phyloP scores from a whole-genome alignment of 192 early-diverging fungal genomes.

The Geranomyces variabilis region DNA sequence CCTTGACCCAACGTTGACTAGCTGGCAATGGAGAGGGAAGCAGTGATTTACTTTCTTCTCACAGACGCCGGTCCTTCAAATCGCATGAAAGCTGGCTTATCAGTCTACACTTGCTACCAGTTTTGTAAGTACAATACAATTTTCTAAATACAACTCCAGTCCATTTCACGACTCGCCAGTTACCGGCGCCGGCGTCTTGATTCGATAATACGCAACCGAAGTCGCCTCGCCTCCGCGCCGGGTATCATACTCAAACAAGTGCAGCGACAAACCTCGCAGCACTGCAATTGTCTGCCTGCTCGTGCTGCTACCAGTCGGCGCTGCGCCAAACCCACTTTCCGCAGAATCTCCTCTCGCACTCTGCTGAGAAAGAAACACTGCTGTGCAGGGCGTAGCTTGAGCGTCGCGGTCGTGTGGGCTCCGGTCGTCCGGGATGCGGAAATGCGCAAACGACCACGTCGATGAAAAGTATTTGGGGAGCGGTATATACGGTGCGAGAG shows the following conservation, averaged over 20 bases:
- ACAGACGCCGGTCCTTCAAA: too few species aligned
- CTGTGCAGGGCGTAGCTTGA: not conserved
- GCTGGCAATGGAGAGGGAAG: too few species aligned
- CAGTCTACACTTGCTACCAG: too few species aligned
- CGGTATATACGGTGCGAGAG: conserved; percentile 32
- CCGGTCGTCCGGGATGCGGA: conserved; percentile 69
- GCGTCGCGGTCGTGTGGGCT: not conserved
- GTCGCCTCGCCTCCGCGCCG: not conserved
- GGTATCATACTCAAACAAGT: not conserved
- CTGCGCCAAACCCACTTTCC: not conserved
- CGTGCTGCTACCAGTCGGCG: not conserved
- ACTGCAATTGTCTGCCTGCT: not conserved
- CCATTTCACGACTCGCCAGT: too few species aligned
- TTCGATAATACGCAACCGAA: not conserved
- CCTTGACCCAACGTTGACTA: too few species aligned
- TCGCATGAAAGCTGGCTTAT: too few species aligned
- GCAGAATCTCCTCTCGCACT: not conserved
- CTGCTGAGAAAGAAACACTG: not conserved
- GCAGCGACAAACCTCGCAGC: not conserved
- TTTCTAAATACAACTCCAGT: too few species aligned
- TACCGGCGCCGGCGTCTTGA: not conserved
- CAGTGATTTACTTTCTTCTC: too few species aligned
- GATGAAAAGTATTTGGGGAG: conserved; percentile 95
- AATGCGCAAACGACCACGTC: conserved; percentile 92
- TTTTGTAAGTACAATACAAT: too few species aligned